Percentiles rank a stretch among this genome's conserved stretches.
Evolutionary conservation across 306 rosid species (phyloP).

Genomic region (Vachellia collinsii): DNA sequence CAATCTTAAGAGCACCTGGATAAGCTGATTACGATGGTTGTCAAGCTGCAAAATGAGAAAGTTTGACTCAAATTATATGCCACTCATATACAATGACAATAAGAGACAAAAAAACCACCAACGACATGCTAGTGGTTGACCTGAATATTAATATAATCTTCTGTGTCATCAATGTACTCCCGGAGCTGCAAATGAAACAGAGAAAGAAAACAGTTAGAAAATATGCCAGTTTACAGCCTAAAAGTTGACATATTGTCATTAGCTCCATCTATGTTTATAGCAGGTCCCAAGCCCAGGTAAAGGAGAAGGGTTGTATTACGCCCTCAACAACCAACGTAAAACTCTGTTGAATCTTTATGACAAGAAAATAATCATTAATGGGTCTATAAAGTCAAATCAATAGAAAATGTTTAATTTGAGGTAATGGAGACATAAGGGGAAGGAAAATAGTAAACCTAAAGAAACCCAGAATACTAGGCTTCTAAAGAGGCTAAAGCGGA

Average conservation of each 20-base stretch:
- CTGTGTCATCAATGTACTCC: slow-evolving; percentile 85
- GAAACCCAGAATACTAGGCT: neutral
- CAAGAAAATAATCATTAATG: too few species aligned
- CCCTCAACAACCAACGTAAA: too few species aligned
- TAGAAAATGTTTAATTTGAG: neutral
- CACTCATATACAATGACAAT: neutral
- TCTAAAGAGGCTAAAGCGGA: neutral
- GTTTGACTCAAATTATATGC: slow-evolving; percentile 19
- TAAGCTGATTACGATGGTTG: slow-evolving; percentile 68
- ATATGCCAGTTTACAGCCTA: neutral
- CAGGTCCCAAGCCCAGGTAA: too few species aligned
- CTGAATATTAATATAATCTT: slow-evolving; percentile 91
- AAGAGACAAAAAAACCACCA: neutral
- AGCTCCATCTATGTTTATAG: too few species aligned
- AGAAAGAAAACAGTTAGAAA: slow-evolving; percentile 1
- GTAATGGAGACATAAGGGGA: neutral
- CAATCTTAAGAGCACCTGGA: slow-evolving; percentile 59
- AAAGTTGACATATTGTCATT: neutral
- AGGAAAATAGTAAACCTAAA: neutral
- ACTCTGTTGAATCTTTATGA: too few species aligned
- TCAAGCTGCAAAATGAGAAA: slow-evolving; percentile 59
- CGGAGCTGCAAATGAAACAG: slow-evolving; percentile 58
- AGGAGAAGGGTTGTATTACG: too few species aligned
- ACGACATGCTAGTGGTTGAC: slow-evolving; percentile 37
- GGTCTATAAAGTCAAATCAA: neutral